These are phyloP conservation scores for Iberis pinnata DNA, from an alignment of 345 rosid genomes.

Conservation along the genomic window DNA sequence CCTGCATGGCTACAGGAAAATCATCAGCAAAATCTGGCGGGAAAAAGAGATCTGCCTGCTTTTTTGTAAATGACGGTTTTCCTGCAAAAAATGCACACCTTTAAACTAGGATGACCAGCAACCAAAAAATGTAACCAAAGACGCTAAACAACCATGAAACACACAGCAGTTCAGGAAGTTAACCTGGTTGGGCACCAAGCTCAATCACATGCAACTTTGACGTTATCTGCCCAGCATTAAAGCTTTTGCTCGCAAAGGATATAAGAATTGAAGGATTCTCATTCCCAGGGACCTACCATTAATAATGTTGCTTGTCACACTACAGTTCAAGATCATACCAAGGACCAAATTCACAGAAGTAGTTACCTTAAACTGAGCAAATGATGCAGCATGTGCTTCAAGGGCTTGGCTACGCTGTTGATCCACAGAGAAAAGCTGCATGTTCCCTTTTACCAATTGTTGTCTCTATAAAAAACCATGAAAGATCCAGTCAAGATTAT, in stretches of 20 bases:
- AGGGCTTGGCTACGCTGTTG: conserved; percentile 99
- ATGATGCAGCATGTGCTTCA: conserved; percentile 99
- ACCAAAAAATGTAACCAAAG: background rate
- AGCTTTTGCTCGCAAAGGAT: conserved; percentile 81
- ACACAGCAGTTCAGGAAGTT: conserved; percentile 9
- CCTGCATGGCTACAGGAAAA: conserved; percentile 99
- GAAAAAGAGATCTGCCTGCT: conserved; percentile 97
- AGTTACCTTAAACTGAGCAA: conserved; percentile 79
- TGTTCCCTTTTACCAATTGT: conserved; percentile 88
- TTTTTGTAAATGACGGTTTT: conserved; percentile 85
- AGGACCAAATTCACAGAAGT: background rate
- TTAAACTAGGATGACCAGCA: conserved; percentile 5
- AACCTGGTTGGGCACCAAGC: conserved; percentile 99
- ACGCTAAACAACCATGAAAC: conserved; percentile 7
- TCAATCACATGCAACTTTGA: conserved; percentile 95
- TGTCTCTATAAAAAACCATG: conserved; percentile 50
- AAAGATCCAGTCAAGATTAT: conserved; percentile 14
- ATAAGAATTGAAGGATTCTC: conserved; percentile 87
- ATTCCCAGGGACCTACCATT: conserved; percentile 73
- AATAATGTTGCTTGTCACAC: conserved; percentile 14
- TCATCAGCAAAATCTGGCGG: conserved; percentile 99
- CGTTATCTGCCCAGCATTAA: conserved; percentile 87
- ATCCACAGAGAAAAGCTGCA: conserved; percentile 93
- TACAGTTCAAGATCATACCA: conserved; percentile 15
- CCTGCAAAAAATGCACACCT: conserved; percentile 40